A percentile compares a stretch with the other conserved stretches of the same genome.
These are phyloP conservation scores for Xenoacremonium recifei DNA, from an alignment of 2,329 filamentous ascomycete species.

Conservation along the genomic window DNA sequence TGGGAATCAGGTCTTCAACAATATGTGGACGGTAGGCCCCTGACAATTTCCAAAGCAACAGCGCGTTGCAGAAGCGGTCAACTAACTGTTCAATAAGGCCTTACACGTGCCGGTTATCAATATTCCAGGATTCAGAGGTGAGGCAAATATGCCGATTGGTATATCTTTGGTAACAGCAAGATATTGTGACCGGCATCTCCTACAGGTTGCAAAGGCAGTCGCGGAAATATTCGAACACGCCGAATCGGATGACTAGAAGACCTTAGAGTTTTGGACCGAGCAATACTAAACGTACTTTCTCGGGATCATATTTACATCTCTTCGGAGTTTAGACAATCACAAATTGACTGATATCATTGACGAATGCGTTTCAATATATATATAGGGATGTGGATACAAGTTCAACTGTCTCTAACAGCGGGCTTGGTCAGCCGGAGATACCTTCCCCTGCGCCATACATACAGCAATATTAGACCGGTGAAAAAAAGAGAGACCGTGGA, in stretches of 20 bases:
- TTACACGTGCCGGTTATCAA: constrained; percentile 63
- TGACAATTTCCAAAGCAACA: constrained; percentile 30
- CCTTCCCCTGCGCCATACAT: neutral
- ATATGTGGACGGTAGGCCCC: constrained; percentile 50
- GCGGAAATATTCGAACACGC: too few species aligned
- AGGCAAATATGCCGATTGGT: constrained; percentile 53
- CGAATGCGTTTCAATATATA: too few species aligned
- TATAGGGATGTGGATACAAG: too few species aligned
- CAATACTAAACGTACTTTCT: too few species aligned
- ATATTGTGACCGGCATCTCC: constrained; percentile 43
- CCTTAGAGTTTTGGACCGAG: too few species aligned
- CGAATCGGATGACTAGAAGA: too few species aligned
- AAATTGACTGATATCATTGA: too few species aligned
- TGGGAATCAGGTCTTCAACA: constrained; percentile 52
- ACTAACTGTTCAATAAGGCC: constrained; percentile 24
- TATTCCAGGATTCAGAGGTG: constrained; percentile 59
- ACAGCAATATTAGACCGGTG: neutral
- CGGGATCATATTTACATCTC: too few species aligned
- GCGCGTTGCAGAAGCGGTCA: neutral
- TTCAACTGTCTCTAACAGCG: too few species aligned
- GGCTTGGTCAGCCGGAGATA: neutral
- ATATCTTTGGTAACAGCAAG: constrained; percentile 48
- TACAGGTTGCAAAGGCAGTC: constrained; percentile 38
- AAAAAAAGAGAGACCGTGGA: constrained; percentile 1
- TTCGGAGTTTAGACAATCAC: too few species aligned